phyloP scores from a whole-genome alignment of 306 rosid genomes.

The Vicia villosa region DNA sequence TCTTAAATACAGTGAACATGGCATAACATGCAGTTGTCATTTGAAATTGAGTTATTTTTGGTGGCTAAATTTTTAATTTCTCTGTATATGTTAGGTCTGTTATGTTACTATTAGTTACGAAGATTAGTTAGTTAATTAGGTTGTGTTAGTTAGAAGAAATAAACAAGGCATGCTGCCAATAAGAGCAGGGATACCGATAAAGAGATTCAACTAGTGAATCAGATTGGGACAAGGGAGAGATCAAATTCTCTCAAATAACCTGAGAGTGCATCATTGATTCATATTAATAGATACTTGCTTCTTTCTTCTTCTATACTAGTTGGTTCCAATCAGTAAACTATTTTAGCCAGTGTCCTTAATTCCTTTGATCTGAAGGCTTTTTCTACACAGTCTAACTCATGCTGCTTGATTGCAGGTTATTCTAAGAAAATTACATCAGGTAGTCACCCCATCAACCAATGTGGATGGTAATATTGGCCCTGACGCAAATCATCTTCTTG shows the following conservation, averaged over 20 bases:
- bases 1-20: constrained; percentile 24
- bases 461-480: constrained; percentile 79
- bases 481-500: constrained; percentile 83
- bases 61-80: constrained; percentile 23
- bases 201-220: not conserved
- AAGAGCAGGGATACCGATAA: not conserved
- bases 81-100: not conserved
- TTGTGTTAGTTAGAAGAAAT: not conserved
- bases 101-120: not conserved
- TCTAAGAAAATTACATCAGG: constrained; percentile 73
- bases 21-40: constrained; percentile 12
- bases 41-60: constrained; percentile 25
- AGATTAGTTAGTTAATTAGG: not conserved
- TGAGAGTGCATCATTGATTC: not conserved
- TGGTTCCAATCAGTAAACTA: not conserved
- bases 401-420: constrained; percentile 57
- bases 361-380: constrained; percentile 24
- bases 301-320: constrained; percentile 1
- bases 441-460: constrained; percentile 82
- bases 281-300: not conserved
- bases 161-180: not conserved
- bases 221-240: constrained; percentile 1
- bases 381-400: constrained; percentile 35
- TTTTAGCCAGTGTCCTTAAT: not conserved
- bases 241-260: not conserved